A percentile compares a stretch with the other conserved stretches of the same genome.
phyloP scores from a whole-genome alignment of 2,329 filamentous ascomycete genomes.

The Sporothrix protearum region DNA sequence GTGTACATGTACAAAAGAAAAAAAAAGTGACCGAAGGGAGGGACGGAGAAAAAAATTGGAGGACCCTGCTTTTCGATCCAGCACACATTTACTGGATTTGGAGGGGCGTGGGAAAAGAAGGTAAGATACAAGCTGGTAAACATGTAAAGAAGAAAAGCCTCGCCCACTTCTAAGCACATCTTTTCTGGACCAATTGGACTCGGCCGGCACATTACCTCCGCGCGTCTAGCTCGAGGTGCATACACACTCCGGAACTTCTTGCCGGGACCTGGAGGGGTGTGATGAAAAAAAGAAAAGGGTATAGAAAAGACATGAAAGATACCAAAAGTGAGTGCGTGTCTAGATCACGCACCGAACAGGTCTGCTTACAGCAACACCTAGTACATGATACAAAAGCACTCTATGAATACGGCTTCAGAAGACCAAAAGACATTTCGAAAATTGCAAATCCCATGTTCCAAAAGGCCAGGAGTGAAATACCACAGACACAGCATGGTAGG shows the following conservation, averaged over 20 bases:
- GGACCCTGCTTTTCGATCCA: not conserved
- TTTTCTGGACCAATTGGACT: slow-evolving; percentile 4
- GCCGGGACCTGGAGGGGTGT: slow-evolving; percentile 1
- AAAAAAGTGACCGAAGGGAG: not conserved
- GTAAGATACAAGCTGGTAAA: not conserved
- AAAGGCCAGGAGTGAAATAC: not conserved
- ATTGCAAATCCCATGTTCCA: not conserved
- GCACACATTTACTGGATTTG: not conserved
- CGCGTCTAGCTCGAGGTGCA: not conserved
- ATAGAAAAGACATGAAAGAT: not conserved
- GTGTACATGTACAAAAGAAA: too few relatives aligned
- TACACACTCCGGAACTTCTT: not conserved
- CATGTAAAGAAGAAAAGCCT: not conserved
- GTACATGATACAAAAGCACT: not conserved
- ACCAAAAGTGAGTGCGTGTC: not conserved
- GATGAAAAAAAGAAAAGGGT: not conserved
- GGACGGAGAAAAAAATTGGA: not conserved
- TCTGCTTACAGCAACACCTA: not conserved
- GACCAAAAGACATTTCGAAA: not conserved
- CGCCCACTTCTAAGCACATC: not conserved
- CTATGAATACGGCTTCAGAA: not conserved
- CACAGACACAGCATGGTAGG: not conserved
- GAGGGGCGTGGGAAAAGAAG: not conserved
- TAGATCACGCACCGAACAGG: too few relatives aligned
- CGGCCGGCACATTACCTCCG: slow-evolving; percentile 4